Conservation (phyloP, 1,284 basidiomycete species). For the Grifola frondosa region DNA sequence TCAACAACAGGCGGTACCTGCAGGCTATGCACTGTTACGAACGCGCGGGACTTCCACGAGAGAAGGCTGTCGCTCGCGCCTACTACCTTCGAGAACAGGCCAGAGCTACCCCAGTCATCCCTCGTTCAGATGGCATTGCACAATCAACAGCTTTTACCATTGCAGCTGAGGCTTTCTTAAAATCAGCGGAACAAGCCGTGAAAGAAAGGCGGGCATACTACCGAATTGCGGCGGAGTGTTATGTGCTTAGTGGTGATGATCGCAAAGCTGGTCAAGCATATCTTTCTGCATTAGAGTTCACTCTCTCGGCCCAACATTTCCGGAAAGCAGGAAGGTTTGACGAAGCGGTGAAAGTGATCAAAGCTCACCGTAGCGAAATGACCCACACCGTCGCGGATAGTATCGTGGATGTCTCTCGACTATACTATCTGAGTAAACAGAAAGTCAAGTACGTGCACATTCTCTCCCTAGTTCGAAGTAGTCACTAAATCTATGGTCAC, state of each 20-base stretch:
- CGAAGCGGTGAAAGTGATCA: constrained; percentile 50
- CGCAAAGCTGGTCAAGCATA: constrained; percentile 48
- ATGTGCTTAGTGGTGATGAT: constrained; percentile 40
- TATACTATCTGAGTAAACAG: constrained; percentile 50
- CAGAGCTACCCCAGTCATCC: constrained; percentile 23
- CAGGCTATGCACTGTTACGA: constrained; percentile 66
- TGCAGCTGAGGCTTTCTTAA: constrained; percentile 51
- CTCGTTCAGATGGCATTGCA: constrained; percentile 32
- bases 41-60: constrained; percentile 45
- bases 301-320: constrained; percentile 45
- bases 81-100: constrained; percentile 46
- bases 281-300: constrained; percentile 43
- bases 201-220: constrained; percentile 40
- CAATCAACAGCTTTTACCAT: constrained; percentile 38
- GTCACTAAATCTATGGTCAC: neutral
- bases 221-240: constrained; percentile 54
- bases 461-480: neutral
- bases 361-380: constrained; percentile 34
- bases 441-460: constrained; percentile 41
- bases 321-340: constrained; percentile 51
- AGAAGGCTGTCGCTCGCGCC: constrained; percentile 47
- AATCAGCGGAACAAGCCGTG: constrained; percentile 37
- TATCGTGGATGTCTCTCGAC: constrained; percentile 48
- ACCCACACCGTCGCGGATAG: constrained; percentile 35
- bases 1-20: constrained; percentile 52